Base-by-base conservation (phyloP, 2,329 filamentous ascomycete species). In the Ascochyta lentis region DNA sequence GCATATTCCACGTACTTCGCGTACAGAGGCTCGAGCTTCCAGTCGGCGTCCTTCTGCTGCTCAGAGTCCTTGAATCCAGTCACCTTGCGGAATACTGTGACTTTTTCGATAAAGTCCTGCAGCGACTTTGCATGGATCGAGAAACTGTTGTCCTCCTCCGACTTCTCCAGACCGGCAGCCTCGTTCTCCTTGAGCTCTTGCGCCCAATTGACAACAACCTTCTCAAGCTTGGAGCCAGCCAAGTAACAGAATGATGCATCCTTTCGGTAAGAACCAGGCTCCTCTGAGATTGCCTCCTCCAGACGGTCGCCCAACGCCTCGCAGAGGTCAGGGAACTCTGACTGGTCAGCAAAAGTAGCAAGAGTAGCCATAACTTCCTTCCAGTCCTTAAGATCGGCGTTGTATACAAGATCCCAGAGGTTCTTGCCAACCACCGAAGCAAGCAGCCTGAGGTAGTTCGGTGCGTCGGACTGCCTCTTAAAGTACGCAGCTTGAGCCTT, bases 1-100 rank as follows among this genome's bases (percentile, higher is more conserved):
- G 95, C 94, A 74, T 98, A 99, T 78, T 99, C 95, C 26, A 90
- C 89, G 73, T 99, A 99, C 78, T 96, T 96, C 74, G 92, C 89
- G 76, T 99, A 99, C 49, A 99, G 81, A 2, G 88, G 83, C 34
- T 87, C 84, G 56, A 99, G 86, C 79, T 96, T 97, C 94, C 94
- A 99, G 66, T 89, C 91, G 1, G 88, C 87, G 9, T 85, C 82
- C 65, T 91, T 85, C 42, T 79, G 78, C 61, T 86, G 85, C 70
- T 97, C 92, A 8, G 79, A 77, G 72, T 99, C 95, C 67, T 90
- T 81, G 80, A 97, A 99, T 70, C 94, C 92, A 59, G 92, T 93
- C 39, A 97, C 93, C 65, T 95, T 86, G 50, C 95, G 89, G 87
- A 99, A 99, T 49, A 99, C 86, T 0, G 93, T 96, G 42, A 99